These are phyloP conservation scores for Plasmodium falciparum DNA, from an alignment of 169 alveolate species.

Conservation along the genomic window DNA sequence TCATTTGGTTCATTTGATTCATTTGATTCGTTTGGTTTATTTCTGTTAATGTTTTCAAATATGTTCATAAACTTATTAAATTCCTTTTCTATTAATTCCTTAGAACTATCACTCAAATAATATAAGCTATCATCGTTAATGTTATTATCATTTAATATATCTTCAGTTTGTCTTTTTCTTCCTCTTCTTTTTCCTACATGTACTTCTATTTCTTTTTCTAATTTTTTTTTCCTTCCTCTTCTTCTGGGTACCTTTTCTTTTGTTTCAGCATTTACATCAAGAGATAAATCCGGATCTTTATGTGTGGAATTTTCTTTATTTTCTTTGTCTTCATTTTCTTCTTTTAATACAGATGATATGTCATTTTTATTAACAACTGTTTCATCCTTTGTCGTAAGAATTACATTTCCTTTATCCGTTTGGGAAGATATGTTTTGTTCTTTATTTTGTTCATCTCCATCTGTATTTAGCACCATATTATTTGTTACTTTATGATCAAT, in stretches of 20 bases:
- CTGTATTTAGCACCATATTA: not conserved
- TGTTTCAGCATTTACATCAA: no score
- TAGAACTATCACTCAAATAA: conserved; percentile 51
- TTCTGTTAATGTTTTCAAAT: conserved; percentile 19
- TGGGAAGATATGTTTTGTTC: not conserved
- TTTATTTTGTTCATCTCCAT: not conserved
- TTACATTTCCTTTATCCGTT: not conserved
- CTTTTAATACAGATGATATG: not conserved
- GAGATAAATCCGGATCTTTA: not conserved
- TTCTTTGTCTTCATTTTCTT: not conserved
- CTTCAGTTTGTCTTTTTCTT: conserved; percentile 18
- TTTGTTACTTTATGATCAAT: not conserved
- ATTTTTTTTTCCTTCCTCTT: conserved; percentile 8
- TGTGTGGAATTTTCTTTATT: conserved; percentile 8
- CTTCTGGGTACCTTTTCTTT: not conserved
- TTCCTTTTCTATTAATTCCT: conserved; percentile 59
- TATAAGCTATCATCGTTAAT: conserved; percentile 12
- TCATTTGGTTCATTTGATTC: not conserved
- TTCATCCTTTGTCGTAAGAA: conserved; percentile 10
- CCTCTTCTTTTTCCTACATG: conserved; percentile 19
- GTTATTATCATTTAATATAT: conserved; percentile 8
- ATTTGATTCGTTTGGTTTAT: not conserved
- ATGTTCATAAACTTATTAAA: conserved; percentile 27
- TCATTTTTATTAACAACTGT: conserved; percentile 25
- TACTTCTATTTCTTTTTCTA: not conserved